Evolutionary conservation across 202 grass and related monocot genomes (phyloP).

Genomic region (Elaeis oleifera): DNA sequence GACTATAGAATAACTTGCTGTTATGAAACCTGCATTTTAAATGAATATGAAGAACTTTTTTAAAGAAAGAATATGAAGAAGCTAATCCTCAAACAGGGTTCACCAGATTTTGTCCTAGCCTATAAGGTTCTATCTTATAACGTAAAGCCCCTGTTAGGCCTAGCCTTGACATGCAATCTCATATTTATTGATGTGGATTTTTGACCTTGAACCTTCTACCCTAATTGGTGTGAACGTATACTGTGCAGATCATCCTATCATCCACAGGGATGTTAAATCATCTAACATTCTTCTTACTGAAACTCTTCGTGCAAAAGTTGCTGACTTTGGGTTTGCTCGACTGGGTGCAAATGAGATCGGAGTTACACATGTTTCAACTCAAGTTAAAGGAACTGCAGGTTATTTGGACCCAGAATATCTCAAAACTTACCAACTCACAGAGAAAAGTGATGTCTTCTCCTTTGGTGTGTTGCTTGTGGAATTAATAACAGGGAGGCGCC

Average conservation of each 20-base stretch:
- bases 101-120: too few relatives aligned
- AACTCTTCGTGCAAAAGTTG: constrained; percentile 21
- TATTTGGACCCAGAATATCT: constrained; percentile 26
- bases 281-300: constrained; percentile 22
- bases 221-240: neutral
- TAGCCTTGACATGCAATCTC: too few relatives aligned
- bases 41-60: too few relatives aligned
- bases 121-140: too few relatives aligned
- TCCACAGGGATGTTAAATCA: constrained; percentile 19
- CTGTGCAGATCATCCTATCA: constrained; percentile 12
- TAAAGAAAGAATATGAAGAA: too few relatives aligned
- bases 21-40: too few relatives aligned
- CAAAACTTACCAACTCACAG: constrained; percentile 11
- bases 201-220: neutral
- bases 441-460: constrained; percentile 17
- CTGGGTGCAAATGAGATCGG: neutral
- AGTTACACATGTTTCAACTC: neutral
- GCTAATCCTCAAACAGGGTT: too few relatives aligned
- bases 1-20: too few relatives aligned
- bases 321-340: constrained; percentile 21
- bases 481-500: constrained; percentile 4
- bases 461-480: constrained; percentile 28
- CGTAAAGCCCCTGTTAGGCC: too few relatives aligned
- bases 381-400: constrained; percentile 11
- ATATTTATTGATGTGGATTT: too few relatives aligned